These are phyloP conservation scores for Daldinia grandis DNA, from an alignment of 495 filamentous ascomycete genomes.

Conservation along the genomic window DNA sequence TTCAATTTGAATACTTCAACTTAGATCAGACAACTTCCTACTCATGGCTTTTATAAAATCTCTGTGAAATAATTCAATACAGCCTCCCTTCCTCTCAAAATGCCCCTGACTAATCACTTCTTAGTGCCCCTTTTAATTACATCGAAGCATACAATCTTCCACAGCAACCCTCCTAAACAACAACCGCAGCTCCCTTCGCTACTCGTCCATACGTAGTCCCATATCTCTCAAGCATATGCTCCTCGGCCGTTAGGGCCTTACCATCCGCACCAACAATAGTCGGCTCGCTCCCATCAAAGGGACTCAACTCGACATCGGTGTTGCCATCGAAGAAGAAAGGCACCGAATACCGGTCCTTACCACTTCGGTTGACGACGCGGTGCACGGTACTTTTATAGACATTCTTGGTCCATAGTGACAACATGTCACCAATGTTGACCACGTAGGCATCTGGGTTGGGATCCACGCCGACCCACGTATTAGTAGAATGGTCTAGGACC, in stretches of 20 bases:
- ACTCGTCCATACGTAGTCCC: constrained; percentile 30
- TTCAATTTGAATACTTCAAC: no score
- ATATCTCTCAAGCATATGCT: constrained; percentile 42
- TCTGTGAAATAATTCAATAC: background rate
- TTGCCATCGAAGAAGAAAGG: constrained; percentile 60
- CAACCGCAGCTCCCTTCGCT: background rate
- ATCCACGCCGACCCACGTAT: constrained; percentile 51
- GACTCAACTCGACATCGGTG: constrained; percentile 45
- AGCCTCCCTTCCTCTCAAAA: background rate
- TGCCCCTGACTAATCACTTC: no score
- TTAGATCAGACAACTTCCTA: no score
- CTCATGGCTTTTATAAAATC: background rate
- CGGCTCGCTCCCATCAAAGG: constrained; percentile 45
- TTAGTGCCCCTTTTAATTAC: background rate
- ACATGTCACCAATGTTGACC: constrained; percentile 62
- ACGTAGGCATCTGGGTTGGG: constrained; percentile 61
- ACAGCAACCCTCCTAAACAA: background rate
- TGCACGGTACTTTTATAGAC: constrained; percentile 60
- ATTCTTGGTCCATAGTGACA: constrained; percentile 57
- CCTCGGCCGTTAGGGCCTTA: constrained; percentile 44
- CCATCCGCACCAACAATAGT: constrained; percentile 12
- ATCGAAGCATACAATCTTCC: background rate
- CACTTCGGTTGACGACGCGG: constrained; percentile 58
- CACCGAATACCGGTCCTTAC: constrained; percentile 56
- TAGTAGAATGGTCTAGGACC: constrained; percentile 52